Percentiles rank a stretch among this genome's conserved stretches.
Evolutionary conservation across 2,329 filamentous ascomycete species (phyloP).

Genomic region (Pseudocercospora eumusae): DNA sequence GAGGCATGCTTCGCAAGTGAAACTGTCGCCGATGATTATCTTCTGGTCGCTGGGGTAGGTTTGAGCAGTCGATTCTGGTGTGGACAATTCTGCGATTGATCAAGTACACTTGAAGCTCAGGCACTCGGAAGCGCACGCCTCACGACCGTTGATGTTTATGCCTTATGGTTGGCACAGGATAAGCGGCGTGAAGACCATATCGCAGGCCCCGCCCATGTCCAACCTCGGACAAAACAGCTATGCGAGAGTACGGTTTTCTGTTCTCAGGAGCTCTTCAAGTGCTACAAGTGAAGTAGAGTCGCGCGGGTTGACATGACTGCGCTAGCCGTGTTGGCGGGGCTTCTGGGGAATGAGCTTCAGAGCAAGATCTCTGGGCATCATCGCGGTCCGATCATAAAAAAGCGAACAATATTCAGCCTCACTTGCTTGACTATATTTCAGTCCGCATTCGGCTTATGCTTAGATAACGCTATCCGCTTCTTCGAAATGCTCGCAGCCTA

Average conservation of each 20-base stretch:
- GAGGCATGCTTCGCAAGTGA: slow-evolving; percentile 17
- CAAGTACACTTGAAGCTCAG: background rate
- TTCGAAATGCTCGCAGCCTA: background rate
- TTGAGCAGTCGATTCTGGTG: background rate
- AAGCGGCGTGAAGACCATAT: background rate
- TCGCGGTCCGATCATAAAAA: background rate
- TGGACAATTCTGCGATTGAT: background rate
- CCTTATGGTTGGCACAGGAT: background rate
- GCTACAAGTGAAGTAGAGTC: background rate
- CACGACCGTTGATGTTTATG: background rate
- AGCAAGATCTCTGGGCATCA: background rate
- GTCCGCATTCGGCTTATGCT: background rate
- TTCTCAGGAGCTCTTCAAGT: background rate
- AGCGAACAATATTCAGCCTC: background rate
- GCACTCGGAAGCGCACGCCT: background rate
- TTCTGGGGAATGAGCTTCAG: background rate
- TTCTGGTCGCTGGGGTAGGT: background rate
- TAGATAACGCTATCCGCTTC: background rate
- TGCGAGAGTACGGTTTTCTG: background rate
- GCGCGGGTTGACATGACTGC: background rate
- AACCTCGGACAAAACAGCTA: background rate
- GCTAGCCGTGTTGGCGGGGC: background rate
- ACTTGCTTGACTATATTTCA: background rate
- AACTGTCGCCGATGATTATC: background rate
- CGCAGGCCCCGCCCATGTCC: background rate